Evolutionary conservation across 2,329 filamentous ascomycete species (phyloP), one percentile per base, ranked within the genome.

Genomic region (Chaetomiaceae sp.): DNA sequence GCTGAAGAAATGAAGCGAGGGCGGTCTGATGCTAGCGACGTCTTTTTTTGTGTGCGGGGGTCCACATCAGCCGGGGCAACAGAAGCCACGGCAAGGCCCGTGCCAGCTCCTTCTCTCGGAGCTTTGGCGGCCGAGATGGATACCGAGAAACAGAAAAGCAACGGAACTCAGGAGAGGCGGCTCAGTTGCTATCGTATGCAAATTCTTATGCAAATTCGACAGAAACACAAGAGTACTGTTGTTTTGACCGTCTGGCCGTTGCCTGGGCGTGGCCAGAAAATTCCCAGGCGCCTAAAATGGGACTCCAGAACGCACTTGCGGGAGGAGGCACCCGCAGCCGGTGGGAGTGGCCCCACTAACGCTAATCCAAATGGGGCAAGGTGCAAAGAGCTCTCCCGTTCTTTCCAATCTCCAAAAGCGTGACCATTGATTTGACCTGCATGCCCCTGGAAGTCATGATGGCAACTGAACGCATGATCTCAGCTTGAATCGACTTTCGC

Each of bases 41-140:
- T 55, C 55, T 36, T 59, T 59, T 62, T 62, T 56, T 62, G 60
- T 50, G 52, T 38, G 47, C 51, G 27, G 27, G 27, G 47, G 20
- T 54, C 55, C 55, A 57, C 55, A 31, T 42, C 17, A 9, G 11
- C 19, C 25, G 37, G 42, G 37, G 36, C 20, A 44, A 43, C 34
- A 17, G 51, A 6, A 14, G 23, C 37, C 15, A 22, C 15, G 25
- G 19, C n/a, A 27, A 33, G 14, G 49, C 40, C 22, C 31, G 20
- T 37, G 22, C 4, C 34, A 11, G 47, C 31, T 29, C 22, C 47
- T 12, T 43, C 40, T n/a, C 40, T 31, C 27, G 27, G 27, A n/a
- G 27, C 27, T 31, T 7, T 12, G 14, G 27, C 3, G 27, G 27
- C 27, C 27, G 27, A 31, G 27, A n/a, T n/a, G 27, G 4, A 31